These are phyloP conservation scores for Acacia concinna DNA, from an alignment of 331 rosid species.

Conservation along the genomic window DNA sequence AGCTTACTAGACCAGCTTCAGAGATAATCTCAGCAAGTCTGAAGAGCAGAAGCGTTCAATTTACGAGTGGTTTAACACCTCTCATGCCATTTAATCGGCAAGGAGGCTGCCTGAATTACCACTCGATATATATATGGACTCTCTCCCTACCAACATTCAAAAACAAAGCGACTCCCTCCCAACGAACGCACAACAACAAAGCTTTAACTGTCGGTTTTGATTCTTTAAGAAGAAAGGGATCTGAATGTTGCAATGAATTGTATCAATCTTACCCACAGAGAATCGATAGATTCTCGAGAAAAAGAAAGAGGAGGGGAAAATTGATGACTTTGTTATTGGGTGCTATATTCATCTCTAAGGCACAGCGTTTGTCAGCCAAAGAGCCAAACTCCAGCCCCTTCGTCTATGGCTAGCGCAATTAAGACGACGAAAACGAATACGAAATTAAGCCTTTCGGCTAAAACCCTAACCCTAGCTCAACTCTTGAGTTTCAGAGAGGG, in stretches of 20 bases:
- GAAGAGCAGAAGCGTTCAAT: constrained; percentile 74
- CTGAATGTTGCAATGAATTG: background rate
- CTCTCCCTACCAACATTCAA: background rate
- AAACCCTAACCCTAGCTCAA: background rate
- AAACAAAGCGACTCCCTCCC: background rate
- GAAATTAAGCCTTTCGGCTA: background rate
- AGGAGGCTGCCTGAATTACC: constrained; percentile 88
- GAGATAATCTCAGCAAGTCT: constrained; percentile 71
- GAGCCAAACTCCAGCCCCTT: constrained; percentile 94
- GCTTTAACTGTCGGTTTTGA: background rate
- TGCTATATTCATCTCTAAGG: constrained; percentile 88
- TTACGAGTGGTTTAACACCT: constrained; percentile 78
- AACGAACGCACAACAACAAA: too few species aligned
- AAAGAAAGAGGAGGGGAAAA: constrained; percentile 12
- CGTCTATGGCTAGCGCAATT: too few species aligned
- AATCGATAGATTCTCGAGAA: constrained; percentile 23
- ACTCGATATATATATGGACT: constrained; percentile 32
- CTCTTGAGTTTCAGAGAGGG: background rate
- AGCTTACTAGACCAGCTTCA: constrained; percentile 95
- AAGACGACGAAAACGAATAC: background rate
- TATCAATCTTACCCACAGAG: constrained; percentile 48
- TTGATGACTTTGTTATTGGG: constrained; percentile 48
- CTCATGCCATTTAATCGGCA: constrained; percentile 40
- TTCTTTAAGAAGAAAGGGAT: background rate
- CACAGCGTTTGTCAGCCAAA: constrained; percentile 51